These are phyloP conservation scores for Lolium multiflorum DNA, from an alignment of 176 grass and related monocot species.

Conservation along the genomic window DNA sequence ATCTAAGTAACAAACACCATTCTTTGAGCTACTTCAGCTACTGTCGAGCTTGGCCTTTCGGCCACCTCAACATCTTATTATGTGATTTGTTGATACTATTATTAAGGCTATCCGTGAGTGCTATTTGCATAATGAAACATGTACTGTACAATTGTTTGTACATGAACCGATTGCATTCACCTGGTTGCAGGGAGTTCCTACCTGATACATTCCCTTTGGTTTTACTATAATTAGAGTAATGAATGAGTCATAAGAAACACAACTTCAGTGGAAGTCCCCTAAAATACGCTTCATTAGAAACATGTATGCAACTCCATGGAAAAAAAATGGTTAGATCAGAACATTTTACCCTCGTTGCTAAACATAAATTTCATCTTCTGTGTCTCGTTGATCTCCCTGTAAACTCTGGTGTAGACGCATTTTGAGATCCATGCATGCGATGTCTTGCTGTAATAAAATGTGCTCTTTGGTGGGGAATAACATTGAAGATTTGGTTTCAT, in stretches of 20 bases:
- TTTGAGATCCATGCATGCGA: not conserved
- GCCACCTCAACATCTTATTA: not conserved
- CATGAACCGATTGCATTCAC: not conserved
- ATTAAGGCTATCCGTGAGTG: not conserved
- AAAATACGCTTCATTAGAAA: constrained; percentile 2
- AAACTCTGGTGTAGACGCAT: not conserved
- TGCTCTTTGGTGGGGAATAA: not conserved
- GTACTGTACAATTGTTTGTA: not conserved
- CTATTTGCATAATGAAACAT: not conserved
- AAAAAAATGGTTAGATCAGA: not conserved
- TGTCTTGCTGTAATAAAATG: not conserved
- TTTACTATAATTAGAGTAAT: not conserved
- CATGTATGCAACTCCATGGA: not conserved
- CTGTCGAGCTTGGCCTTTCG: constrained; percentile 4
- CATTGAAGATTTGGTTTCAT: not conserved
- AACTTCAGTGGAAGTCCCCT: constrained; percentile 4
- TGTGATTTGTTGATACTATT: constrained; percentile 7
- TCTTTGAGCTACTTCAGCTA: constrained; percentile 17
- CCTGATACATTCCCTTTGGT: not conserved
- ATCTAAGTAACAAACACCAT: not conserved
- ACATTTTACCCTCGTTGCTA: not conserved
- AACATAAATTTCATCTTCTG: not conserved
- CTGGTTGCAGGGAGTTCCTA: not conserved
- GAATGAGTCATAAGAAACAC: not conserved
- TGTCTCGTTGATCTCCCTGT: not conserved